Evolutionary conservation across 345 rosid genomes (phyloP).

Genomic region (Lepidium africanum): DNA sequence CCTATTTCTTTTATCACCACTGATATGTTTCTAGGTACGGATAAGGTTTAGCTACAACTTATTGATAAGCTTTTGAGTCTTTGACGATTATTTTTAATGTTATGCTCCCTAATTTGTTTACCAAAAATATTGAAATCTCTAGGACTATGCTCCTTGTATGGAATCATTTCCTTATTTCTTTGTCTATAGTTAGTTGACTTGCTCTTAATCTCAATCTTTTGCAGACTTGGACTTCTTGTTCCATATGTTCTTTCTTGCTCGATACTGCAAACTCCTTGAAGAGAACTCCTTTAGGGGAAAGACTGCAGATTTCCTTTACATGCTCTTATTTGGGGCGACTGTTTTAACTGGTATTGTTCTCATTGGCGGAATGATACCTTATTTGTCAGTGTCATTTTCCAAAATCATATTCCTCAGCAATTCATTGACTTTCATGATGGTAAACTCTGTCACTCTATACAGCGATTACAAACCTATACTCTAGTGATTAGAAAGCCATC

Average conservation of each 20-base stretch:
- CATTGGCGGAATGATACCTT: slow-evolving; percentile 86
- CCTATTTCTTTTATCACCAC: not conserved
- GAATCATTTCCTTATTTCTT: not conserved
- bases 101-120: not conserved
- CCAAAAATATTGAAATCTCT: not conserved
- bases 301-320: slow-evolving; percentile 96
- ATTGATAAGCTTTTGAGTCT: not conserved
- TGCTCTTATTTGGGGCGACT: slow-evolving; percentile 86
- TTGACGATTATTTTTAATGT: not conserved
- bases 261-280: slow-evolving; percentile 96
- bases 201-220: not conserved
- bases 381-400: slow-evolving; percentile 80
- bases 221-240: slow-evolving; percentile 93
- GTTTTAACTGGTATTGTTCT: slow-evolving; percentile 77
- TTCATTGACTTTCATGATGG: slow-evolving; percentile 99
- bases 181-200: not conserved
- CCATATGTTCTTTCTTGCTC: slow-evolving; percentile 92
- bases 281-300: slow-evolving; percentile 97
- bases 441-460: slow-evolving; percentile 6
- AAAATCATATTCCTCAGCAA: slow-evolving; percentile 95
- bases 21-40: not conserved
- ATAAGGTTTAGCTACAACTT: not conserved
- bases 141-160: not conserved
- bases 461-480: not conserved
- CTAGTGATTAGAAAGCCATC: not conserved